phyloP scores from a whole-genome alignment of 164 flowering plant genomes.

The Macadamia tetraphylla region DNA sequence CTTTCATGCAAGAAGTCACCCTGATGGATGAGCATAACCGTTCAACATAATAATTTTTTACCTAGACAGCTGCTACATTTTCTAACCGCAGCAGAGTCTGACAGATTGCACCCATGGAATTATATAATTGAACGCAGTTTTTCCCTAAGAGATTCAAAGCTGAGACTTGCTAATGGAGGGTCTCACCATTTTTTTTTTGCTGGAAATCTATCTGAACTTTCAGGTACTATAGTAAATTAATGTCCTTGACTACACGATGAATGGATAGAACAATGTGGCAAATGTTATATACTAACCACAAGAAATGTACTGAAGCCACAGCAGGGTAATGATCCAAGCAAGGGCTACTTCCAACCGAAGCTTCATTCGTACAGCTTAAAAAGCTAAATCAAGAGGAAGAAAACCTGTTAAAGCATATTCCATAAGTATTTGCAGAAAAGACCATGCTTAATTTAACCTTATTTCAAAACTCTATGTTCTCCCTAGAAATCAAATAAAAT shows the following conservation, averaged over 20 bases:
- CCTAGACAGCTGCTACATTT: too few relatives aligned
- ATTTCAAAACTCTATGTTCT: not conserved
- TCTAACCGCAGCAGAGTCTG: not conserved
- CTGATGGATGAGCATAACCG: too few relatives aligned
- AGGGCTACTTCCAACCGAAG: slow-evolving; percentile 28
- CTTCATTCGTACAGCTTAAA: slow-evolving; percentile 39
- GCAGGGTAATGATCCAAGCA: slow-evolving; percentile 26
- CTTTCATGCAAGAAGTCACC: not conserved
- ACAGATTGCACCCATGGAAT: not conserved
- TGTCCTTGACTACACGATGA: not conserved
- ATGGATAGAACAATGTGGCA: not conserved
- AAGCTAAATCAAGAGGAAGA: slow-evolving; percentile 7
- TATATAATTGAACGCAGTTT: not conserved
- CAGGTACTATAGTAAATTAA: not conserved
- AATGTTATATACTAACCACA: slow-evolving; percentile 46
- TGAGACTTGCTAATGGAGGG: not conserved
- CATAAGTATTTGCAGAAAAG: slow-evolving; percentile 3
- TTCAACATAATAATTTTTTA: too few relatives aligned
- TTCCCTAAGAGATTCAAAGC: not conserved
- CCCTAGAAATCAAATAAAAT: not conserved
- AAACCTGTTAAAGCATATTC: slow-evolving; percentile 5
- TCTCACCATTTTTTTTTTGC: not conserved
- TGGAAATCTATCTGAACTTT: not conserved
- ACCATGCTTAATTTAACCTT: not conserved
- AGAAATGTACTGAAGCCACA: slow-evolving; percentile 37